Evolutionary conservation across 371 early-diverging fungal species (phyloP).

Genomic region (Conidiobolus incongruus): DNA sequence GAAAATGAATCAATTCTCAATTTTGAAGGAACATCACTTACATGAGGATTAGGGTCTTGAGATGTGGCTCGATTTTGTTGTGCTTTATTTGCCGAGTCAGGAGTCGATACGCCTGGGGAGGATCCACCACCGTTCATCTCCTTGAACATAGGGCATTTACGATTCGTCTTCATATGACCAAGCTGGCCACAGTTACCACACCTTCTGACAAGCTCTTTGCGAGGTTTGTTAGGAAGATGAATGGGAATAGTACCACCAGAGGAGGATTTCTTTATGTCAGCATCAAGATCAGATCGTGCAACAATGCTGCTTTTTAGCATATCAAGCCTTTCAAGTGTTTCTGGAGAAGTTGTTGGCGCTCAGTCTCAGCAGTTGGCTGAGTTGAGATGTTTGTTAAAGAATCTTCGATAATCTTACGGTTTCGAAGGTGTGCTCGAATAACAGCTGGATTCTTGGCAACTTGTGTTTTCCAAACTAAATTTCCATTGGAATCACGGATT

Average conservation of each 20-base stretch:
- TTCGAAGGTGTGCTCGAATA: slow-evolving; percentile 69
- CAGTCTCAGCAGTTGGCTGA: neutral
- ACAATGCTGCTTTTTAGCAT: slow-evolving; percentile 28
- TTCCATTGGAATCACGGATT: slow-evolving; percentile 33
- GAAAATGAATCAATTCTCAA: no score
- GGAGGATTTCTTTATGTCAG: slow-evolving; percentile 8
- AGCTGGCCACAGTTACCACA: slow-evolving; percentile 68
- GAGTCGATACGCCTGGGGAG: no score
- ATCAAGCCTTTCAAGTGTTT: slow-evolving; percentile 14
- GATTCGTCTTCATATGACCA: slow-evolving; percentile 79
- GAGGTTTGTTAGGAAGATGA: slow-evolving; percentile 15
- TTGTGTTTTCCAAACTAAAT: slow-evolving; percentile 49
- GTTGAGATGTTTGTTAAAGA: slow-evolving; percentile 16
- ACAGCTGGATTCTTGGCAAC: slow-evolving; percentile 60
- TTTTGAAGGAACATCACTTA: no score
- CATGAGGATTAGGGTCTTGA: no score
- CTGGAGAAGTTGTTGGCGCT: neutral
- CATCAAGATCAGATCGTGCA: slow-evolving; percentile 24
- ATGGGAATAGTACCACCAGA: slow-evolving; percentile 7
- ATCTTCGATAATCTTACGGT: slow-evolving; percentile 59
- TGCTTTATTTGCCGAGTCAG: no score
- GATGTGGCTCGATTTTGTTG: no score
- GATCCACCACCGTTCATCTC: slow-evolving; percentile 5
- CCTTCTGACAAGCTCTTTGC: slow-evolving; percentile 27
- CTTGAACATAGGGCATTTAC: slow-evolving; percentile 50